Base-by-base conservation (phyloP, 371 early-diverging fungal species). In the Lichtheimia corymbifera region DNA sequence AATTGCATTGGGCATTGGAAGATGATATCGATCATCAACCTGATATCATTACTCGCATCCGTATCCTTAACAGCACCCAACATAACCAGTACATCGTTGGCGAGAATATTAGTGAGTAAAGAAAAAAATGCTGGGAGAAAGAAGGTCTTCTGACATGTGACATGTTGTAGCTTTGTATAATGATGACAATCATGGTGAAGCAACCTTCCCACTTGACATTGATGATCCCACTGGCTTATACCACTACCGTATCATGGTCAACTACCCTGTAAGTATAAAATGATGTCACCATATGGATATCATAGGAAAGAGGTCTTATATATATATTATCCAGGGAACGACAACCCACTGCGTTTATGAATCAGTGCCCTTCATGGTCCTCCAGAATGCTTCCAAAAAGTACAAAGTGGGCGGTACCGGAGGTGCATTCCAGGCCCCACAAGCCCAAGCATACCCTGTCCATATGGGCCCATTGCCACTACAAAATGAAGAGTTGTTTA, bases 161-260 rank as follows among this genome's bases (percentile, higher is more conserved):
- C 17, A 47, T 47, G 14, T 17, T 35, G 12, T 59, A 68, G 71
- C 71, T 14, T 17, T 71, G 2, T 59, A 62, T 50, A 67, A 60
- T 15, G 22, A 62, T 20, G 61, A 53, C 17, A 65, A 62, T 41
- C 17, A 42, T 13, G 71, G 71, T 9, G 42, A 27, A 13, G 53
- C 44, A 15, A 64, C 58, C 5, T 65, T 66, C 55, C 64, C 57
- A 13, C 40, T 71, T 11, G 45, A 64, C 24, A 51, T 65, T 4
- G 60, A 67, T 45, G 71, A 64, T 53, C 41, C 59, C 28, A 55
- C 55, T 12, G 63, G 63, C 12, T 41, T 58, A 6, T 65, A 63
- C 49, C 71, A 71, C 55, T 71, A 67, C 44, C 64, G 71, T 43
- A 59, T 71, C 44, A 71, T 71, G 71, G 71, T 71, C 25, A 67